Percentiles rank a stretch among this genome's conserved stretches.
phyloP scores from a whole-genome alignment of 2,329 filamentous ascomycete genomes.

The Madurella mycetomatis region DNA sequence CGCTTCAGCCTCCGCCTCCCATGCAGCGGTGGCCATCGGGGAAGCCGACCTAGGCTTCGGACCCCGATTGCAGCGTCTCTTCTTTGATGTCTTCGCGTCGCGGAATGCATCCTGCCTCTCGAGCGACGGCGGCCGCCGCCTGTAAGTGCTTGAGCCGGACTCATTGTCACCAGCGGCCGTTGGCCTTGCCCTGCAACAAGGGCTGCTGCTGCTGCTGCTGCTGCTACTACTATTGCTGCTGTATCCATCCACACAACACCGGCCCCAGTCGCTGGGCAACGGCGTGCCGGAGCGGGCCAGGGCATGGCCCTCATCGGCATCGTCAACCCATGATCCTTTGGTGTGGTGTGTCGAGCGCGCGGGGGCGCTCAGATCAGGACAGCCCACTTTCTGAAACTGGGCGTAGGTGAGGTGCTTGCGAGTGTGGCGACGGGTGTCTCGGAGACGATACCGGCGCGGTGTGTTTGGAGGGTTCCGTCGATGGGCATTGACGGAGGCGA shows the following conservation, averaged over 20 bases:
- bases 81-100: constrained; percentile 37
- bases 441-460: background rate
- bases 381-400: background rate
- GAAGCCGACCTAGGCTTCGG: no score
- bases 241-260: no score
- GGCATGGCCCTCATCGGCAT: constrained; percentile 16
- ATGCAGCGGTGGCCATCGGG: constrained; percentile 13
- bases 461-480: background rate
- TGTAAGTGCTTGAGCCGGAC: background rate
- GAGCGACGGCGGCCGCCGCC: constrained; percentile 37
- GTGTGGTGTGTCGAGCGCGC: background rate
- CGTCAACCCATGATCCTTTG: background rate
- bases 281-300: constrained; percentile 11
- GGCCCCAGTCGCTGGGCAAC: constrained; percentile 28
- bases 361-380: background rate
- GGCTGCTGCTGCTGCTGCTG: background rate
- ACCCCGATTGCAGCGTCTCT: background rate
- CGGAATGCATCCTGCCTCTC: constrained; percentile 46
- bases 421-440: background rate
- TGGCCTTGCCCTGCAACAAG: no score
- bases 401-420: background rate
- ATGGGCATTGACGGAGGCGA: background rate
- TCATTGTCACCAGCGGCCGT: no score
- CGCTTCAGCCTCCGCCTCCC: constrained; percentile 27
- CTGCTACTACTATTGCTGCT: background rate